Evolutionary conservation across 176 grass and related monocot genomes (phyloP).

Genomic region (Lolium perenne): DNA sequence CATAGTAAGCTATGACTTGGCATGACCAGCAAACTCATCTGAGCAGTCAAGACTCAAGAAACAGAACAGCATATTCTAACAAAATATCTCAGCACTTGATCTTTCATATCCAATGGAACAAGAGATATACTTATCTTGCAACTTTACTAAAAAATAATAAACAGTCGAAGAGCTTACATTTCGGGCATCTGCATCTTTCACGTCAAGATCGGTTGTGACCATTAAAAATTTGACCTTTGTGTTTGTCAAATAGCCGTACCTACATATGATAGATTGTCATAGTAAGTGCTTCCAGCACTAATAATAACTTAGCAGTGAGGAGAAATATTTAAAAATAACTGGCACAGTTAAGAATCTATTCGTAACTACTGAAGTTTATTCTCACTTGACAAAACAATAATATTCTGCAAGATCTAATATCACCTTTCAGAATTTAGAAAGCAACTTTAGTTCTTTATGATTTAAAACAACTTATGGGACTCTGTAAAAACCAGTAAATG

Average conservation of each 20-base stretch:
- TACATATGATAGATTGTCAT: constrained; percentile 45
- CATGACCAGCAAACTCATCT: not conserved
- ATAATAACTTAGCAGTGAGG: constrained; percentile 10
- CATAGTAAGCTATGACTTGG: not conserved
- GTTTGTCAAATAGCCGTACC: constrained; percentile 96
- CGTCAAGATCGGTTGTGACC: constrained; percentile 94
- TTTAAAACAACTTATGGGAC: not conserved
- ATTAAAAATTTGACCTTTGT: constrained; percentile 98
- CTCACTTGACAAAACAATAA: not conserved
- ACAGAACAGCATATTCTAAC: not conserved
- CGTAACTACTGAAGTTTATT: not conserved
- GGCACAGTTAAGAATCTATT: not conserved
- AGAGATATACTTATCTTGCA: not conserved
- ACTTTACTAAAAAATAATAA: constrained; percentile 15
- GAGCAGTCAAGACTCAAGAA: not conserved
- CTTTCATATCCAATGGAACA: not conserved
- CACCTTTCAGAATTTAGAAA: not conserved
- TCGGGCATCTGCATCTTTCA: constrained; percentile 96
- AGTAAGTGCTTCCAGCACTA: constrained; percentile 19
- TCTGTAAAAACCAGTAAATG: not conserved
- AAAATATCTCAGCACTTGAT: not conserved
- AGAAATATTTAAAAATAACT: not conserved
- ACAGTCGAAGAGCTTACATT: constrained; percentile 69
- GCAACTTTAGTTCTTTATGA: not conserved
- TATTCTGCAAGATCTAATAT: not conserved